Evolutionary conservation across 148 eudicot species (phyloP).

Genomic region (Camellia lanceoleosa): DNA sequence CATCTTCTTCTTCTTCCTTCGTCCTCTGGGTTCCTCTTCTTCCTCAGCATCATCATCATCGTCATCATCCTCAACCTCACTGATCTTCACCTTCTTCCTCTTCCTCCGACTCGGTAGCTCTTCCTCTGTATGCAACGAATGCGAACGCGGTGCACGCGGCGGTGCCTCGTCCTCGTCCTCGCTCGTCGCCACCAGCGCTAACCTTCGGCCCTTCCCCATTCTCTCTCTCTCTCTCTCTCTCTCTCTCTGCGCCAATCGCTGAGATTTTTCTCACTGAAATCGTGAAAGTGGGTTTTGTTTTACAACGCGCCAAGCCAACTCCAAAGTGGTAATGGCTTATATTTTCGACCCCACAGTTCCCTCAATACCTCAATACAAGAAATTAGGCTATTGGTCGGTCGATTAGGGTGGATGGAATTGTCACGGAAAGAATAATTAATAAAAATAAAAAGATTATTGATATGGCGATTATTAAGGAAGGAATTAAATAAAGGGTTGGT

Average conservation of each 20-base stretch:
- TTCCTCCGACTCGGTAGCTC: background rate
- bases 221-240: slow-evolving; percentile 9
- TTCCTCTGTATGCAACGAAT: background rate
- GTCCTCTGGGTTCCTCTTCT: background rate
- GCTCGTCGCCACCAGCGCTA: slow-evolving; percentile 50
- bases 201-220: slow-evolving; percentile 38
- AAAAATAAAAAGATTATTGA: too few relatives aligned
- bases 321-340: too few relatives aligned
- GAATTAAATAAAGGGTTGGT: too few relatives aligned
- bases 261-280: background rate
- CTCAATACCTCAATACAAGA: too few relatives aligned
- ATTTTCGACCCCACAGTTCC: too few relatives aligned
- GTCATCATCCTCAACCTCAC: background rate
- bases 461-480: too few relatives aligned
- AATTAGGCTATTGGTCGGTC: too few relatives aligned
- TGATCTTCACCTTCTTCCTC: slow-evolving; percentile 13
- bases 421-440: too few relatives aligned
- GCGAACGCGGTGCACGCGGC: slow-evolving; percentile 34
- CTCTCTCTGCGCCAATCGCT: background rate
- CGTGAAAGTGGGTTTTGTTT: too few relatives aligned
- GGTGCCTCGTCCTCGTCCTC: slow-evolving; percentile 62
- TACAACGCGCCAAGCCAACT: too few relatives aligned
- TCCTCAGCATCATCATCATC: background rate
- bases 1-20: background rate
- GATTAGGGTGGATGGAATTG: too few relatives aligned